Evolutionary conservation across 495 filamentous ascomycete species (phyloP).

Genomic region (Aspergillus incahuasiensis): DNA sequence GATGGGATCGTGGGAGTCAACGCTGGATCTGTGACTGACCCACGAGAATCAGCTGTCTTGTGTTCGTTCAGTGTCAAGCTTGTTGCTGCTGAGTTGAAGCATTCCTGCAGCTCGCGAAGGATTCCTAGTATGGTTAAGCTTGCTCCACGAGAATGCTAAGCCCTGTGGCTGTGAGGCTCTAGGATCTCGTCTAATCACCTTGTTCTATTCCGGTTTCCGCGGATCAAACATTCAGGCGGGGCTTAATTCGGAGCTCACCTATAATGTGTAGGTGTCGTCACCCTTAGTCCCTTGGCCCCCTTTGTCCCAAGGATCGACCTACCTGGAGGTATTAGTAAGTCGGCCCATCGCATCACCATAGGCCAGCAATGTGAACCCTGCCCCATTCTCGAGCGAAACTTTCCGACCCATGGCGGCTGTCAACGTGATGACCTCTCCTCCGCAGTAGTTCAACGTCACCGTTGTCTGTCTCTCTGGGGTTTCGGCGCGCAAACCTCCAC

Average conservation of each 20-base stretch:
- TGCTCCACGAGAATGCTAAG: background rate
- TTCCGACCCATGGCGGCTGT: background rate
- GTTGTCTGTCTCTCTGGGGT: background rate
- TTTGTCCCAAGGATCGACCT: background rate
- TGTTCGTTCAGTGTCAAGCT: background rate
- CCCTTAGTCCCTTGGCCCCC: background rate
- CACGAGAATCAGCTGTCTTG: background rate
- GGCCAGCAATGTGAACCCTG: background rate
- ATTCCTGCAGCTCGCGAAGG: too few species aligned
- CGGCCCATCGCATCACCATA: background rate
- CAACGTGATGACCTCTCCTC: background rate
- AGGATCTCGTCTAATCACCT: background rate
- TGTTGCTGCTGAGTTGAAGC: background rate
- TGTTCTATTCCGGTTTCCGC: background rate
- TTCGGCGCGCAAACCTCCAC: background rate
- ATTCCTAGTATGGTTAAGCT: too few species aligned
- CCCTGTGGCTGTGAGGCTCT: background rate
- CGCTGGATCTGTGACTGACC: too few species aligned
- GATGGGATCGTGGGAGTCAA: too few species aligned
- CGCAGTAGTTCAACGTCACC: background rate
- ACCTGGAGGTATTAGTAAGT: background rate
- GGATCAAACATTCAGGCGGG: background rate
- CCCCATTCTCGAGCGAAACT: background rate
- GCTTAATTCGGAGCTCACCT: background rate
- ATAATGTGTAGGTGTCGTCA: background rate